A percentile compares a stretch with the other conserved stretches of the same genome.
phyloP scores from a whole-genome alignment of 2,329 filamentous ascomycete species.

The Trichoderma simmonsii region DNA sequence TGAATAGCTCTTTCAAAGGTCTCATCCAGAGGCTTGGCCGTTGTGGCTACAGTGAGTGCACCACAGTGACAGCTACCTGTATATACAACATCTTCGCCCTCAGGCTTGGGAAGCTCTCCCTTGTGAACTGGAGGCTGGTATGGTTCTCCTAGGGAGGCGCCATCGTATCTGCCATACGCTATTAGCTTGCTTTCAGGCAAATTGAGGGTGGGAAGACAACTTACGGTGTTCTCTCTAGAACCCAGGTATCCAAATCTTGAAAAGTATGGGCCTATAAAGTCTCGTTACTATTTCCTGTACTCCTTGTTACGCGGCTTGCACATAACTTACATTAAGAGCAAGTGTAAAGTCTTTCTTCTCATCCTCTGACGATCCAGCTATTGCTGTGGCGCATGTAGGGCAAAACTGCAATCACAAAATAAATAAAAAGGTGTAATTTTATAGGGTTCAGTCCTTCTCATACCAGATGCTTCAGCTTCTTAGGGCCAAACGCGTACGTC shows the following conservation, averaged over 20 bases:
- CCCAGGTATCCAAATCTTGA: conserved; percentile 44
- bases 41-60: conserved; percentile 43
- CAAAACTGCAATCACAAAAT: conserved; percentile 44
- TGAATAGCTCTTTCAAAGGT: conserved; percentile 35
- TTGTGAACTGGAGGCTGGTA: conserved; percentile 39
- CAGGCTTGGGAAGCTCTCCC: conserved; percentile 39
- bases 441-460: not conserved
- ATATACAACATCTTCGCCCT: conserved; percentile 40
- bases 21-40: conserved; percentile 41
- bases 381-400: conserved; percentile 45
- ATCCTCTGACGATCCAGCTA: conserved; percentile 32
- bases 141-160: conserved; percentile 29
- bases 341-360: not conserved
- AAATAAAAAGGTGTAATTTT: not conserved
- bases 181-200: not conserved
- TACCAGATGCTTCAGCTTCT: conserved; percentile 42
- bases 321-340: conserved; percentile 20
- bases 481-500: conserved; percentile 43
- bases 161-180: conserved; percentile 36
- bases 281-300: not conserved
- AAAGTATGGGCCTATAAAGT: conserved; percentile 39
- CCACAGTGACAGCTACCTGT: conserved; percentile 55
- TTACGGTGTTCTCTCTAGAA: conserved; percentile 37
- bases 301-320: no score
- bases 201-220: conserved; percentile 12